Conservation (phyloP, 2,329 filamentous ascomycete species). For the Fonsecaea pugnacius region DNA sequence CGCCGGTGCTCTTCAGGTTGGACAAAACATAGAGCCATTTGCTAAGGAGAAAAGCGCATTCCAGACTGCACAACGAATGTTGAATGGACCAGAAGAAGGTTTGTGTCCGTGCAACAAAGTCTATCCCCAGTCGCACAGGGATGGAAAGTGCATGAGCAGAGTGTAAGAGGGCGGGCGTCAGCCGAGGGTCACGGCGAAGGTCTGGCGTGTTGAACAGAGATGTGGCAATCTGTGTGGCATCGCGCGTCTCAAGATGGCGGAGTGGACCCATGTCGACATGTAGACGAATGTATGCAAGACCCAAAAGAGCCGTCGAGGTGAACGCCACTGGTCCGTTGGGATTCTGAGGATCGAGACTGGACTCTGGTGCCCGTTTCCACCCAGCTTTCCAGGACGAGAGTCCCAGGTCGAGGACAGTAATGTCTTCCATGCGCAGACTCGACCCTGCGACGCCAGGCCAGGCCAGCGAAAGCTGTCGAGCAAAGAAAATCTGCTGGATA, state of each 20-base stretch:
- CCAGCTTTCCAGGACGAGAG: constrained; percentile 57
- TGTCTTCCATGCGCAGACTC: constrained; percentile 51
- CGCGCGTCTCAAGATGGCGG: constrained; percentile 53
- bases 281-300: constrained; percentile 54
- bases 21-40: constrained; percentile 54
- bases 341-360: constrained; percentile 59
- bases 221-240: constrained; percentile 52
- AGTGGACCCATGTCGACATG: constrained; percentile 55
- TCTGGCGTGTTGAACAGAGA: constrained; percentile 51
- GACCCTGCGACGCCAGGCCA: constrained; percentile 50
- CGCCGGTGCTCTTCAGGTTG: constrained; percentile 44
- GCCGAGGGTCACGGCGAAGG: constrained; percentile 49
- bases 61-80: constrained; percentile 59
- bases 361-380: constrained; percentile 59
- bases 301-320: constrained; percentile 55
- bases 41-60: constrained; percentile 57
- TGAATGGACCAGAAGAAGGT: constrained; percentile 62
- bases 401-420: constrained; percentile 52
- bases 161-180: constrained; percentile 58
- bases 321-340: constrained; percentile 59
- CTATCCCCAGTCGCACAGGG: constrained; percentile 58
- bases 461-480: constrained; percentile 53
- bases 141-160: constrained; percentile 61
- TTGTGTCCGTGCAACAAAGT: constrained; percentile 58
- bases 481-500: constrained; percentile 60